These are phyloP conservation scores for Zoysia pacifica DNA, from an alignment of 176 grass and related monocot species.

Conservation along the genomic window DNA sequence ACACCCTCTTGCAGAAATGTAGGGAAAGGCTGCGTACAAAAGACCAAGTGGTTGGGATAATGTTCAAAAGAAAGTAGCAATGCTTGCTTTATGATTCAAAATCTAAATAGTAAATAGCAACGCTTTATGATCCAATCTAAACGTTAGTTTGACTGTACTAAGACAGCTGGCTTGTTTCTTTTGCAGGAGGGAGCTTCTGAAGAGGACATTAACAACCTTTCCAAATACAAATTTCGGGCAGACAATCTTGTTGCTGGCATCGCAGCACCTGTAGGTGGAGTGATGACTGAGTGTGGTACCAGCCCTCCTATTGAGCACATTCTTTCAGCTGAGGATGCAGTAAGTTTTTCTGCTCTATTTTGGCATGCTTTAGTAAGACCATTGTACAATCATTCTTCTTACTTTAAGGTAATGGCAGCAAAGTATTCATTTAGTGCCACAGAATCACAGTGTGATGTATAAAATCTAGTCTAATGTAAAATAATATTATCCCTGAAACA, in stretches of 20 bases:
- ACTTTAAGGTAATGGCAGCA: constrained; percentile 12
- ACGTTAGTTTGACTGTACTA: neutral
- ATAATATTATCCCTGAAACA: neutral
- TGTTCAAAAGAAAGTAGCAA: too few relatives aligned
- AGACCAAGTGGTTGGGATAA: too few relatives aligned
- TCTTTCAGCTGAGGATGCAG: constrained; percentile 86
- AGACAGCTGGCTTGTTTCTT: constrained; percentile 17
- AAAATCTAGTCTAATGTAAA: neutral
- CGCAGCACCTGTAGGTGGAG: constrained; percentile 62
- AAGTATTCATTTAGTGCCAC: neutral
- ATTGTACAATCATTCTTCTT: constrained; percentile 10
- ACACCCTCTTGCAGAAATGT: too few relatives aligned
- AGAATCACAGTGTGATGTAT: neutral
- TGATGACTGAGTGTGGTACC: constrained; percentile 79
- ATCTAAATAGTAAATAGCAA: too few relatives aligned
- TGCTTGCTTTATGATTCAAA: neutral
- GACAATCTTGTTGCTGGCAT: constrained; percentile 74
- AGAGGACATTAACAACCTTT: constrained; percentile 78
- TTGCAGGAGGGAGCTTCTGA: constrained; percentile 91
- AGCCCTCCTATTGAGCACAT: constrained; percentile 72
- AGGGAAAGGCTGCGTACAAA: too few relatives aligned
- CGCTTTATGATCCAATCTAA: neutral
- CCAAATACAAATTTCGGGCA: constrained; percentile 79
- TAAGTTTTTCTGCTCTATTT: constrained; percentile 42
- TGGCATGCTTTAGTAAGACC: neutral